Percentiles rank a stretch among this genome's conserved stretches.
Conservation (phyloP, 495 filamentous ascomycete species). For the Tuber brumale region DNA sequence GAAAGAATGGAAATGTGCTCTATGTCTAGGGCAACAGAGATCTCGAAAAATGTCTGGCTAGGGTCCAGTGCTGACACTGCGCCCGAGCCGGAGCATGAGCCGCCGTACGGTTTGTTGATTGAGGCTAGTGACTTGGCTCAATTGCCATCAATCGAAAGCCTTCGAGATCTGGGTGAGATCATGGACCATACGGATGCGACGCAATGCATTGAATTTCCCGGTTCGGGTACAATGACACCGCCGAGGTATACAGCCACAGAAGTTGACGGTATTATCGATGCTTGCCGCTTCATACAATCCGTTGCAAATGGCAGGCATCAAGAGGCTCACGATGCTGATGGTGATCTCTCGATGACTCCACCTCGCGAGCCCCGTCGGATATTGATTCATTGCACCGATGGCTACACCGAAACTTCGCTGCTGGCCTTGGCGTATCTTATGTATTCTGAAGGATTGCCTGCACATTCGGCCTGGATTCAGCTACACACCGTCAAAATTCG, state of each 20-base stretch:
- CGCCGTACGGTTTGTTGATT: conserved; percentile 51
- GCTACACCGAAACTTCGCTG: conserved; percentile 89
- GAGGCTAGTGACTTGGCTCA: conserved; percentile 78
- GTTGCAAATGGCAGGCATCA: conserved; percentile 56
- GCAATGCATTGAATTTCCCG: conserved; percentile 75
- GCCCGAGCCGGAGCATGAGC: conserved; percentile 39
- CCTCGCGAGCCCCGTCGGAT: conserved; percentile 54
- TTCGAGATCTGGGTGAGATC: conserved; percentile 56
- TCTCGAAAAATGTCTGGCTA: conserved; percentile 80
- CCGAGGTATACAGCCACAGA: conserved; percentile 72
- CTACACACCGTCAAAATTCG: conserved; percentile 73
- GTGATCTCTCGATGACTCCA: conserved; percentile 47
- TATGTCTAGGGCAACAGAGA: conserved; percentile 86
- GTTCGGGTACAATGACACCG: conserved; percentile 79
- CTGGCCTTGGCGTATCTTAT: conserved; percentile 84
- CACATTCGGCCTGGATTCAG: conserved; percentile 76
- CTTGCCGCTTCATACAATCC: conserved; percentile 82
- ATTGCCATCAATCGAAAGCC: conserved; percentile 51
- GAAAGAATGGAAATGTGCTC: conserved; percentile 86
- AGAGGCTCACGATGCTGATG: conserved; percentile 51
- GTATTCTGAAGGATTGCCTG: conserved; percentile 73
- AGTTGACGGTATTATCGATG: conserved; percentile 73
- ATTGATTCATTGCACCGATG: conserved; percentile 87
- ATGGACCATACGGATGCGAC: conserved; percentile 50
- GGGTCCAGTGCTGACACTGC: conserved; percentile 75